These are phyloP conservation scores for Fusarium subtropicale DNA, from an alignment of 2,329 filamentous ascomycete species.

Conservation along the genomic window DNA sequence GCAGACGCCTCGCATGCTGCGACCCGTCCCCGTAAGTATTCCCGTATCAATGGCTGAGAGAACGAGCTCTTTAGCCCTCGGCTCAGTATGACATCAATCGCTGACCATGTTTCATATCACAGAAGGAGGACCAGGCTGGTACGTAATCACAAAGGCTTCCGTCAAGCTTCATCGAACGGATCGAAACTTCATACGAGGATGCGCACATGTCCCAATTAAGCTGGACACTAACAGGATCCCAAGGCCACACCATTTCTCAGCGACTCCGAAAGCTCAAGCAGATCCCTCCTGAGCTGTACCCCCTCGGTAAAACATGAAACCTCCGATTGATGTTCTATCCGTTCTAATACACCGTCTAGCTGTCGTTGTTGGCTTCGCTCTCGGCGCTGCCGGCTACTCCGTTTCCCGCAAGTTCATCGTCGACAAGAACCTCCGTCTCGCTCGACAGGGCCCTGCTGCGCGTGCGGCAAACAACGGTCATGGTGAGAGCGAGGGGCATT, in stretches of 20 bases:
- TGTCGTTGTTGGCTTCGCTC: constrained; percentile 86
- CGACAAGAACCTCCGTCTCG: constrained; percentile 93
- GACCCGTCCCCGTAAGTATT: constrained; percentile 75
- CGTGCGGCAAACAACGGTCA: constrained; percentile 50
- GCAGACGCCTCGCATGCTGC: constrained; percentile 74
- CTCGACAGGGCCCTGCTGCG: constrained; percentile 70
- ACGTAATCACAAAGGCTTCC: constrained; percentile 55
- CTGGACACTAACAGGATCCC: constrained; percentile 41
- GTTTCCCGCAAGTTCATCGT: constrained; percentile 82
- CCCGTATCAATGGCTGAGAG: constrained; percentile 34
- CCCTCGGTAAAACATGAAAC: constrained; percentile 75
- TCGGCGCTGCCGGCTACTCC: constrained; percentile 86
- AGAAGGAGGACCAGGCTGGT: constrained; percentile 77
- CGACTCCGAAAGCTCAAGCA: constrained; percentile 89
- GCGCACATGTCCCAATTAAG: constrained; percentile 34
- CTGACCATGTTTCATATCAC: constrained; percentile 45
- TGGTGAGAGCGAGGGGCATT: constrained; percentile 50
- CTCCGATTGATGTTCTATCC: constrained; percentile 31
- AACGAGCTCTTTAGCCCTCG: constrained; percentile 39
- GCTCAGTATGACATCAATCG: constrained; percentile 41
- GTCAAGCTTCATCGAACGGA: constrained; percentile 26
- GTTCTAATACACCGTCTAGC: constrained; percentile 62
- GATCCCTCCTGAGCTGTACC: constrained; percentile 93
- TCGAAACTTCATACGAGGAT: constrained; percentile 23
- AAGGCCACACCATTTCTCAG: constrained; percentile 97